phyloP scores from a whole-genome alignment of 1,284 basidiomycete genomes.

The Trametes versicolor region DNA sequence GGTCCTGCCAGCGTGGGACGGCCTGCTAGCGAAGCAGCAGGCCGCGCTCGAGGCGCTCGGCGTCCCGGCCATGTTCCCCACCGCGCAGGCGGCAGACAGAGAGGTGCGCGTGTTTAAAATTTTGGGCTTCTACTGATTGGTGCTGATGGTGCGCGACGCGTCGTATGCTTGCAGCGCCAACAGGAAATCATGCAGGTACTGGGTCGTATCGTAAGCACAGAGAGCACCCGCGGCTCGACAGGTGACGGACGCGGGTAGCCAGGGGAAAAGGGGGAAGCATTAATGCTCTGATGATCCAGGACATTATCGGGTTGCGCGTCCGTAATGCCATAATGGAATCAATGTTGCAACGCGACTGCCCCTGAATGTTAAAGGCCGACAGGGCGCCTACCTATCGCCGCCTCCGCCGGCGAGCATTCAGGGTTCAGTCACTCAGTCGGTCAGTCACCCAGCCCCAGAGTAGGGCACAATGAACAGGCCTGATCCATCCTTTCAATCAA shows the following conservation, averaged over 20 bases:
- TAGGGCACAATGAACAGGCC: too few relatives aligned
- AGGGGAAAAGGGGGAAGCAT: background rate
- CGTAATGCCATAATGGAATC: background rate
- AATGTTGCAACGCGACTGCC: background rate
- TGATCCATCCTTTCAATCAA: too few relatives aligned
- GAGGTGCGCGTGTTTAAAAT: constrained; percentile 61
- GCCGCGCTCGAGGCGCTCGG: constrained; percentile 61
- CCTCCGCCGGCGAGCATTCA: too few relatives aligned
- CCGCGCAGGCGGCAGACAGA: constrained; percentile 55
- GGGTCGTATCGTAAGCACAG: constrained; percentile 50
- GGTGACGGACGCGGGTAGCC: constrained; percentile 11
- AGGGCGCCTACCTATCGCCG: background rate
- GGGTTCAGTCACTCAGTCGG: too few relatives aligned
- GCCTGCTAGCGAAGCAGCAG: constrained; percentile 76
- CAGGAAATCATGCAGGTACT: constrained; percentile 61
- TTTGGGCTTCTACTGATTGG: background rate
- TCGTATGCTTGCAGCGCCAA: constrained; percentile 50
- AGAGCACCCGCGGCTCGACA: constrained; percentile 22
- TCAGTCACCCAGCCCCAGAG: too few relatives aligned
- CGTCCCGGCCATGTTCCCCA: constrained; percentile 77
- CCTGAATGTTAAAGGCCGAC: background rate
- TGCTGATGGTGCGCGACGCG: constrained; percentile 20
- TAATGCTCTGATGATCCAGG: background rate
- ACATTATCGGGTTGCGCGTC: background rate
- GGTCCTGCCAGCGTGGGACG: constrained; percentile 77